Evolutionary conservation across 331 rosid species (phyloP).

Genomic region (Quercus tomentella): DNA sequence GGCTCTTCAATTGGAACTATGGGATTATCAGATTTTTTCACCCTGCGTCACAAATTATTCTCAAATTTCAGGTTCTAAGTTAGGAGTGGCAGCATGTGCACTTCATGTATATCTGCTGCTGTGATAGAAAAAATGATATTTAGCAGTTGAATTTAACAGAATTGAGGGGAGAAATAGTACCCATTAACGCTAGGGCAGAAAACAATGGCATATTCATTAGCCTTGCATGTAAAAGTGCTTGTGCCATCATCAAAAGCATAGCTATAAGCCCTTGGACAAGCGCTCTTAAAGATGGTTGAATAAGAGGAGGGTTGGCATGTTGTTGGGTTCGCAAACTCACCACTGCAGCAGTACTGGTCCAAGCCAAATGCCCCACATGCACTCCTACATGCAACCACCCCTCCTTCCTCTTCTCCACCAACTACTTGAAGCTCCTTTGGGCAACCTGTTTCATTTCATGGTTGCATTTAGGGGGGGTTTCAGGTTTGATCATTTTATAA

Average conservation of each 20-base stretch:
- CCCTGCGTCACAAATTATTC: conserved; percentile 26
- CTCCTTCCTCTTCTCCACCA: conserved; percentile 39
- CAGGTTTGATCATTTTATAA: background rate
- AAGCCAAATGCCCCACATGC: conserved; percentile 75
- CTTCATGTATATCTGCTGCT: background rate
- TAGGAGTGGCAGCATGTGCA: background rate
- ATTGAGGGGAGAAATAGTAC: conserved; percentile 18
- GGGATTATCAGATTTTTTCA: conserved; percentile 9
- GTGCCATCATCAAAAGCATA: conserved; percentile 86
- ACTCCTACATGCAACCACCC: conserved; percentile 68
- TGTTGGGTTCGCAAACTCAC: conserved; percentile 63
- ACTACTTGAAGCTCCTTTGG: conserved; percentile 91
- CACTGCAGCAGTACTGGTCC: conserved; percentile 75
- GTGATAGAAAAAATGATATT: background rate
- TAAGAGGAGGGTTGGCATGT: conserved; percentile 72
- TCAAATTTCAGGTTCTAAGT: background rate
- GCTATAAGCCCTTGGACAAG: conserved; percentile 84
- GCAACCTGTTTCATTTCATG: conserved; percentile 48
- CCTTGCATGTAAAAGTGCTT: conserved; percentile 86
- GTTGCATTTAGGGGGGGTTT: background rate
- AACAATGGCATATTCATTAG: conserved; percentile 51
- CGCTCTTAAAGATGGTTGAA: conserved; percentile 67
- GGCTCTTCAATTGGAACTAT: conserved; percentile 23
- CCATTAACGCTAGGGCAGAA: conserved; percentile 56
- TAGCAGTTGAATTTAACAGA: background rate